Percentiles rank a stretch among this genome's conserved stretches.
phyloP scores from a whole-genome alignment of 129 eudicot genomes.

The Escallonia rubra region DNA sequence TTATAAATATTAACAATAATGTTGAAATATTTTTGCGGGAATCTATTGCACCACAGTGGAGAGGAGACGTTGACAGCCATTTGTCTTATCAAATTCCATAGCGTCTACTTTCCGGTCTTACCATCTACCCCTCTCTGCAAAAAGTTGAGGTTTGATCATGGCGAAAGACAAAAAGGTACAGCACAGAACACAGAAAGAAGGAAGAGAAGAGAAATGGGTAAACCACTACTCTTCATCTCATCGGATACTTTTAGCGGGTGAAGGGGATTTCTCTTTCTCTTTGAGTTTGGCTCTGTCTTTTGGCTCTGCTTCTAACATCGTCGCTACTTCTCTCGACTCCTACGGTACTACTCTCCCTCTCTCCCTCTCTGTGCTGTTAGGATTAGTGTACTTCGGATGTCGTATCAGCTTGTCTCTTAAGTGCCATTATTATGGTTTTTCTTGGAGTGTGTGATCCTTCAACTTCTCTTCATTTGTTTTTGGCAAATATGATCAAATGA shows the following conservation, averaged over 20 bases:
- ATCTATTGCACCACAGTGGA: too few species aligned
- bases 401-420: too few species aligned
- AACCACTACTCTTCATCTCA: conserved; percentile 17
- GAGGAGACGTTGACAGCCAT: too few species aligned
- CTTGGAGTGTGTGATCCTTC: too few species aligned
- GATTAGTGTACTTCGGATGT: background rate
- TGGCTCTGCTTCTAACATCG: conserved; percentile 23
- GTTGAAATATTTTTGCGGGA: too few species aligned
- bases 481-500: too few species aligned
- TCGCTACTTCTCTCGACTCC: conserved; percentile 33
- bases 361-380: background rate
- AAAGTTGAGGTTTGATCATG: background rate
- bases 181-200: background rate
- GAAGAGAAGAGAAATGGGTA: conserved; percentile 13
- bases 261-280: conserved; percentile 40
- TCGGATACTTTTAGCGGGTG: conserved; percentile 28
- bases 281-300: conserved; percentile 22
- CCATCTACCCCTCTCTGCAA: too few species aligned
- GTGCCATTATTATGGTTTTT: too few species aligned
- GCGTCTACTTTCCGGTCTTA: too few species aligned
- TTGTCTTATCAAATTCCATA: too few species aligned
- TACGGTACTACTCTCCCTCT: conserved; percentile 16
- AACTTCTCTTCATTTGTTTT: too few species aligned
- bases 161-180: background rate
- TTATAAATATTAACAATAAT: too few species aligned